Percentiles rank a stretch among this genome's conserved stretches.
phyloP scores from a whole-genome alignment of 805 yeast genomes.

The Ogataea corticis region DNA sequence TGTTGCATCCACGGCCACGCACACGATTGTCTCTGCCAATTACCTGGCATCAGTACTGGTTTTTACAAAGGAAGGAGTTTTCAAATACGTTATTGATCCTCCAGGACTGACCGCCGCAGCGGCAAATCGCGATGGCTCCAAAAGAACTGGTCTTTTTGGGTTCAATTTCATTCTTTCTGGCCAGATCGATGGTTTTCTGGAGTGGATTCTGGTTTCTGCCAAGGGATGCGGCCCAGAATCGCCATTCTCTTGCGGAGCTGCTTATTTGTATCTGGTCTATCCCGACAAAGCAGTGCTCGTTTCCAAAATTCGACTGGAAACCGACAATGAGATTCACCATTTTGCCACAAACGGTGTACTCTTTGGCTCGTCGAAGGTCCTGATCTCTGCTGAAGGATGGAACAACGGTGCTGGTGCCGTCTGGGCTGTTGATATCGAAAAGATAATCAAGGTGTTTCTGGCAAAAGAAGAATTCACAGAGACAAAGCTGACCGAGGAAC shows the following conservation, averaged over 20 bases:
- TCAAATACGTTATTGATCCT: neutral
- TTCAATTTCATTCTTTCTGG: conserved; percentile 28
- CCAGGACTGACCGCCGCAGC: neutral
- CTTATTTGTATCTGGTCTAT: conserved; percentile 28
- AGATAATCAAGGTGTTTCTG: conserved; percentile 6
- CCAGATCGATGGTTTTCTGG: conserved; percentile 1
- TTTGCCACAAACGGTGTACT: neutral
- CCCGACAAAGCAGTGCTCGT: conserved; percentile 7
- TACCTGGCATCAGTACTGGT: conserved; percentile 41
- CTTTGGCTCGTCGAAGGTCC: conserved; percentile 19
- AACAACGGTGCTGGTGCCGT: conserved; percentile 45
- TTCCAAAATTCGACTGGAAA: conserved; percentile 18
- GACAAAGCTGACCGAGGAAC: conserved; percentile 11
- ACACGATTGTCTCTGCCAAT: conserved; percentile 38
- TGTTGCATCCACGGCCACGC: conserved; percentile 29
- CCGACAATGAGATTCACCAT: neutral
- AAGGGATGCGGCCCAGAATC: conserved; percentile 28
- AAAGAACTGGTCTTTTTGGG: conserved; percentile 31
- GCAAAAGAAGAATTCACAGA: neutral
- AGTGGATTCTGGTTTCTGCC: conserved; percentile 35
- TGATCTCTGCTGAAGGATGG: conserved; percentile 38
- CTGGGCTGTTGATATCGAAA: conserved; percentile 39
- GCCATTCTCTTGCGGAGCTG: conserved; percentile 43
- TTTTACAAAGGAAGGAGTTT: conserved; percentile 26
- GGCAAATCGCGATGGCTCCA: conserved; percentile 21